Conservation (phyloP, 805 yeast species). For the Metschnikowia anglica region DNA sequence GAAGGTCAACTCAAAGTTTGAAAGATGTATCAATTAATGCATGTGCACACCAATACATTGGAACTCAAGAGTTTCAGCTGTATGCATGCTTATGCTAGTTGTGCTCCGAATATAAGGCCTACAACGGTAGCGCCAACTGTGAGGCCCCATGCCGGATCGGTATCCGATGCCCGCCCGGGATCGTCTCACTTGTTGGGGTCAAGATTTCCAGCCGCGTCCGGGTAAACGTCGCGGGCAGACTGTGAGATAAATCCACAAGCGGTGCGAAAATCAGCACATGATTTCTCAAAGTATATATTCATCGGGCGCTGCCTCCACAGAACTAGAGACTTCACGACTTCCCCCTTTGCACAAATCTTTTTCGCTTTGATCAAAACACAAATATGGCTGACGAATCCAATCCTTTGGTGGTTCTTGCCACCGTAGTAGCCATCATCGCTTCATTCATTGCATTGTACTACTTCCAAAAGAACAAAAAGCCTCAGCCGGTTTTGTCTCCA, state of each 20-base stretch:
- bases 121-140: too few species aligned
- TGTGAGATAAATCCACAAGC: slow-evolving; percentile 2
- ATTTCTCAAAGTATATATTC: slow-evolving; percentile 2
- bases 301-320: not conserved
- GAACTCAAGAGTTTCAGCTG: too few species aligned
- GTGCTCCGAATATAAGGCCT: too few species aligned
- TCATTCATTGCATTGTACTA: slow-evolving; percentile 36
- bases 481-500: slow-evolving; percentile 57
- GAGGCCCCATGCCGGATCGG: too few species aligned
- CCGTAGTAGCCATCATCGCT: slow-evolving; percentile 38
- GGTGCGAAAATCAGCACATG: slow-evolving; percentile 8
- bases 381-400: slow-evolving; percentile 37
- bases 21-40: too few species aligned
- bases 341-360: not conserved
- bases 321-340: not conserved
- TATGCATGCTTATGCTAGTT: too few species aligned
- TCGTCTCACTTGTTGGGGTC: slow-evolving; percentile 8
- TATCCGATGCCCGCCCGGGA: slow-evolving; percentile 1
- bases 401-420: slow-evolving; percentile 41
- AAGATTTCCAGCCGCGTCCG: slow-evolving; percentile 11
- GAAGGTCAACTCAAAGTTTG: too few species aligned
- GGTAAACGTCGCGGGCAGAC: slow-evolving; percentile 10
- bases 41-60: too few species aligned
- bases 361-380: not conserved
- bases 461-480: slow-evolving; percentile 34